phyloP scores from a whole-genome alignment of 2,329 filamentous ascomycete species.

The Nannizzia gypsea region DNA sequence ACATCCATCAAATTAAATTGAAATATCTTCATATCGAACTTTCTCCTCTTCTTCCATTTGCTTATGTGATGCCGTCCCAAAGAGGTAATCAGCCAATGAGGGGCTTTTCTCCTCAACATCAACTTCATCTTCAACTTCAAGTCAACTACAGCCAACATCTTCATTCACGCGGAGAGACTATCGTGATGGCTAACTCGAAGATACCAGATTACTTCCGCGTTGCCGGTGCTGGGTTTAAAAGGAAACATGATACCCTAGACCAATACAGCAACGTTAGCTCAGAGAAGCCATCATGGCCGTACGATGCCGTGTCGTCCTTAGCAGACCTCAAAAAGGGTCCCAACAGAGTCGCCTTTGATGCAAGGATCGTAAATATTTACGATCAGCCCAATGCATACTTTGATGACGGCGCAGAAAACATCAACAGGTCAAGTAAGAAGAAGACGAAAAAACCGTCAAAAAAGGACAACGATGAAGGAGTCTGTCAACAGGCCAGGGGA shows the following conservation, averaged over 20 bases:
- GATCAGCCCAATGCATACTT: conserved; percentile 12
- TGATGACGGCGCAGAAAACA: background rate
- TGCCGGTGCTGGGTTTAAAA: background rate
- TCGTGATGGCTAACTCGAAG: background rate
- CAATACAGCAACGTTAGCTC: background rate
- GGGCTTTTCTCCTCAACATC: background rate
- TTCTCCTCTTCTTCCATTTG: background rate
- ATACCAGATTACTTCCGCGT: background rate
- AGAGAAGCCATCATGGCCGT: background rate
- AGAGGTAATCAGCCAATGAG: conserved; percentile 1
- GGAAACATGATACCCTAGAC: background rate
- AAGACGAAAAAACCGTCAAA: background rate
- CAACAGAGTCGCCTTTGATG: conserved; percentile 15
- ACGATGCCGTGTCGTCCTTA: conserved; percentile 7
- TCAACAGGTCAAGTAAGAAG: background rate
- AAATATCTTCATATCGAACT: background rate
- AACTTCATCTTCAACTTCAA: background rate
- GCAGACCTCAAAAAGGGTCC: conserved; percentile 17
- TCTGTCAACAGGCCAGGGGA: background rate
- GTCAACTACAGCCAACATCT: background rate
- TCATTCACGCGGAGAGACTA: background rate
- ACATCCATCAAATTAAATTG: background rate
- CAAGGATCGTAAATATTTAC: conserved; percentile 20
- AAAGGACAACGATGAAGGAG: background rate
- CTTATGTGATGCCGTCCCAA: background rate